Base-by-base conservation (phyloP, 805 yeast genomes). In the Yarrowia deformans region DNA sequence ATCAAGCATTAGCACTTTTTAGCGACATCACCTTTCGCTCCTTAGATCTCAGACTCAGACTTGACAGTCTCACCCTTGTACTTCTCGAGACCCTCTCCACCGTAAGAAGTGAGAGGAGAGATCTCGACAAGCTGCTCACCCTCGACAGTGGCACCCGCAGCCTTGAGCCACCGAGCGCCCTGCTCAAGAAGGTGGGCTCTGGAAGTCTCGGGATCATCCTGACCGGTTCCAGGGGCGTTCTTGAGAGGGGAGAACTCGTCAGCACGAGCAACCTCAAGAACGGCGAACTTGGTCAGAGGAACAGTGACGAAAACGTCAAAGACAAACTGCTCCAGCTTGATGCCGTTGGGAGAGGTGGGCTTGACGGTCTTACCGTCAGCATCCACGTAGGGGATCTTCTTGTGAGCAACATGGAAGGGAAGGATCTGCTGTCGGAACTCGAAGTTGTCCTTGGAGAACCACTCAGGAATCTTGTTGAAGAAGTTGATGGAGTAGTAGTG, bases 361-460 rank as follows among this genome's bases (percentile, higher is more conserved):
- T 85, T 86, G 37, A 81, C 74, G 48, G 80, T 76, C 64, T 81
- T 77, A 39, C 86, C 87, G 0, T 74, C 76, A 29, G 79, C 72
- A 74, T 88, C 87, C 63, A 86, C 84, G 68, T 78, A 80, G 2
- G 91, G 87, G 71, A 95, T 91, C 81, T 93, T 94, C 85, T 95
- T 95, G 77, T 84, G 85, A 29, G 99, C 99, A 76, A 94, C 86
- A 79, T 95, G 99, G 81, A 89, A 94, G n/a, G 98, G 98, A 75
- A 95, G 83, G 14, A 63, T 73, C 79, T 82, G 72, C 84, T 81
- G 40, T 89, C 84, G 77, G 72, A 87, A 84, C 49, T 54, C 61
- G 52, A 66, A 52, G 61, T 50, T 52, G 46, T 69, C 72, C 43
- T 73, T 68, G 35, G 72, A 35, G 43, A 70, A 50, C 97, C 97